Evolutionary conservation across 805 yeast genomes (phyloP), one percentile per base, ranked within the genome.

Genomic region (Candida endomychidarum): DNA sequence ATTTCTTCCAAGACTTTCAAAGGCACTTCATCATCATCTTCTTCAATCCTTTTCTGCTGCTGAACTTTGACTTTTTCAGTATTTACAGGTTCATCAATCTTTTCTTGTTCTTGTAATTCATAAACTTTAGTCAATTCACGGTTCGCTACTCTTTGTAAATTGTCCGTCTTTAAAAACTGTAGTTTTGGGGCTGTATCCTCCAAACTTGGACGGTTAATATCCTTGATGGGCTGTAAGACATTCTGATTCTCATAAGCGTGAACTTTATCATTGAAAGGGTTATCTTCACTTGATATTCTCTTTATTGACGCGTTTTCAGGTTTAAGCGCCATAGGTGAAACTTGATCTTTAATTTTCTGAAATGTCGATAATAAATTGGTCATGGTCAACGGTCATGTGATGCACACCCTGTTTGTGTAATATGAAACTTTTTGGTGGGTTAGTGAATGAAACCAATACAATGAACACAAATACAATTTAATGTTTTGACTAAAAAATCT

Each of bases 1-100:
- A 81, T 78, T 47, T 82, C 88, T 44, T 74, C 80, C 23, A 74
- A 58, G 3, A 78, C 74, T 37, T 75, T 81, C 1, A 67, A 56
- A 2, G 81, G 69, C 0, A 78, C 68, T 41, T 75, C 79, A 31
- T 71, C 76, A 12, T 72, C 76, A 9, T 60, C 61, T 3, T 15
- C 14, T 30, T 16, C 16, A n/a, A 18, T n/a, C 14, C 25, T 8
- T 18, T 10, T 15, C 28, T 36, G 25, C 16, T 23, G 12, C 20
- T n/a, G 28, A 27, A 25, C 29, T 37, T 33, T 17, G 23, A 19
- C 42, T 21, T 41, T 20, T 27, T 16, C 8, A 25, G 12, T 25
- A 12, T 8, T 10, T 10, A 15, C 21, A 15, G 9, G 22, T 11
- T 30, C 8, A 20, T 17, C 11, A 5, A 14, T 17, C 33, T 23